Evolutionary conservation across 2,329 filamentous ascomycete genomes (phyloP), one percentile per base, ranked within the genome.

Genomic region (Akanthomyces muscarius): DNA sequence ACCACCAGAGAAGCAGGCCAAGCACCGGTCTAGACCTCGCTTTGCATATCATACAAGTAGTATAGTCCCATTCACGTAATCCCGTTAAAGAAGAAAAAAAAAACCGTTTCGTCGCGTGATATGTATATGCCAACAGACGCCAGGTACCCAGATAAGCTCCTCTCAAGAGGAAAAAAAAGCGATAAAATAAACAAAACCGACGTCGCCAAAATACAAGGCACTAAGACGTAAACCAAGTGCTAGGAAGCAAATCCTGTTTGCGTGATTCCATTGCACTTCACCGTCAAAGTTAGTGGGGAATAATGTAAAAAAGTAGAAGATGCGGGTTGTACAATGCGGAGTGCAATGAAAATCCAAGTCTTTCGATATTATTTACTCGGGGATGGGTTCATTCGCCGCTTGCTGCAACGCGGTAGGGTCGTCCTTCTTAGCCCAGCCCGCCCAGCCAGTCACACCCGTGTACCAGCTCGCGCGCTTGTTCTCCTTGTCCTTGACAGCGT

Each of bases 401-500:
- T 42, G 51, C 33, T 68, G 67, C 45, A 64, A 60, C 21, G 55
- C 50, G 3, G 56, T 52, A 48, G 54, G 56, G 11, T 83, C 81
- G 56, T 85, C 81, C 75, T 83, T 84, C 75, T 81, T 82, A 30
- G 70, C 73, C 72, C 78, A 80, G 71, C 74, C 76, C 30, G 80
- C 78, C 85, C 86, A 88, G 14, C 85, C 85, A 14, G 45, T 48
- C 45, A 48, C 23, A 16, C 45, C 45, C 63, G 88, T 82, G 65
- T 76, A 76, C 87, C 87, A 89, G 73, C 85, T 89, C 23, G 80
- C 78, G 54, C 87, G 78, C 78, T 88, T 89, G 70, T 82, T 83
- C 61, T 76, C 72, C 69, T 81, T 80, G 61, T 76, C 72, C 69
- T 81, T 80, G 65, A 79, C 76, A 2, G 72, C 72, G 57, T 85